These are phyloP conservation scores for Tuber microsphaerosporum DNA, from an alignment of 495 filamentous ascomycete species.

Conservation along the genomic window DNA sequence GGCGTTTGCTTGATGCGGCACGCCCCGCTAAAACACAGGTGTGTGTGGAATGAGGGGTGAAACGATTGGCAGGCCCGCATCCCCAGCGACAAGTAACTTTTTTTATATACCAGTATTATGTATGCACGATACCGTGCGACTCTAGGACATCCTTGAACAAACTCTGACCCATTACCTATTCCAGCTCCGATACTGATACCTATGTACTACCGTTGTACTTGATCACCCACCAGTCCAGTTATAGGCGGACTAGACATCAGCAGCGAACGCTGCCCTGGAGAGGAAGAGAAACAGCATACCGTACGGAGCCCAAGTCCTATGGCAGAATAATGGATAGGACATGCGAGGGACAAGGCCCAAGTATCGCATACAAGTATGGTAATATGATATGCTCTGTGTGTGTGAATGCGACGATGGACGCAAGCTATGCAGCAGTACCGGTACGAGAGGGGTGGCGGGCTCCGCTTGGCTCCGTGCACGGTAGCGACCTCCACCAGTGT, in stretches of 20 bases:
- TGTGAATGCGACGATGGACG: neutral
- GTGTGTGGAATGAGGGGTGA: constrained; percentile 17
- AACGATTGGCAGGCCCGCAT: constrained; percentile 31
- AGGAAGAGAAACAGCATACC: neutral
- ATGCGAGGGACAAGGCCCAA: neutral
- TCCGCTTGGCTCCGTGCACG: neutral
- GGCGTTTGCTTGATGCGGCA: constrained; percentile 26
- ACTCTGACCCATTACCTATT: neutral
- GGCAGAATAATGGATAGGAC: neutral
- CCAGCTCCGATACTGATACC: neutral
- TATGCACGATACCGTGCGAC: neutral
- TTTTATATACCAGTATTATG: neutral
- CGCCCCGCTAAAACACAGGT: constrained; percentile 15
- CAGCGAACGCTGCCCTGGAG: neutral
- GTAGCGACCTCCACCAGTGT: neutral
- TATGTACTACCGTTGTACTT: neutral
- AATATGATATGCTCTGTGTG: neutral
- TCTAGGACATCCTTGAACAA: neutral
- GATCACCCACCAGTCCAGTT: neutral
- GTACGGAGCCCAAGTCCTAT: neutral
- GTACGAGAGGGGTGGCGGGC: neutral
- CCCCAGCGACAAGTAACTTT: constrained; percentile 15
- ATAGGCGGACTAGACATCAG: neutral
- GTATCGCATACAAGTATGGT: neutral
- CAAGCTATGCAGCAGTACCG: neutral